Conservation (phyloP, 371 early-diverging fungal species). For the Zychaea mexicana region DNA sequence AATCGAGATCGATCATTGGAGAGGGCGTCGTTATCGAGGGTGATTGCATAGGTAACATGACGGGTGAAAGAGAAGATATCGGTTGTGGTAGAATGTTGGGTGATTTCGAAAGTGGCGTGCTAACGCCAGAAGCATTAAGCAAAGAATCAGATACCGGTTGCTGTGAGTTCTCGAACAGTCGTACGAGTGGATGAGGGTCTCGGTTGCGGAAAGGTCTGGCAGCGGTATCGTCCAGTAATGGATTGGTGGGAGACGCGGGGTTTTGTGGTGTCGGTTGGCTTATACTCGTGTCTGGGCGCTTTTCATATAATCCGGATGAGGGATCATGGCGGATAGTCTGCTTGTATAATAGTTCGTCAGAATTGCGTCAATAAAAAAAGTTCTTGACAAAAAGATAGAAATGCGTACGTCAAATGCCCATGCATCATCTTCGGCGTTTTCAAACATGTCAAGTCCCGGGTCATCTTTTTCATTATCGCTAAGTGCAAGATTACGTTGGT, state of each 20-base stretch:
- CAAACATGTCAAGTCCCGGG: conserved; percentile 28
- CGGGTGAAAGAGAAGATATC: neutral
- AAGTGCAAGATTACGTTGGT: neutral
- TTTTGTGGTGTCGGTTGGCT: neutral
- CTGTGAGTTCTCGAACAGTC: conserved; percentile 39
- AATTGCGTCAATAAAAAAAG: no score
- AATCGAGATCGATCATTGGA: conserved; percentile 19
- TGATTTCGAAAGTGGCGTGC: conserved; percentile 1
- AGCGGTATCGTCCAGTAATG: neutral
- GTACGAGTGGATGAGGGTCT: conserved; percentile 41
- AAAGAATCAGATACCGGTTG: neutral
- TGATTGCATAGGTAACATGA: neutral
- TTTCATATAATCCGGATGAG: neutral
- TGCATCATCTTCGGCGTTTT: conserved; percentile 29
- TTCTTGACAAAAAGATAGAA: no score
- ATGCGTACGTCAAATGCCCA: conserved; percentile 57
- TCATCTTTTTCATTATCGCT: conserved; percentile 23
- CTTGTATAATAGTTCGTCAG: neutral
- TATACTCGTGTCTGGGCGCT: neutral
- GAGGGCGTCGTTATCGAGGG: conserved; percentile 6
- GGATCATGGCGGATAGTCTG: conserved; percentile 13
- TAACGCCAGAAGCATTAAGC: neutral
- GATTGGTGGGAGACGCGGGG: neutral
- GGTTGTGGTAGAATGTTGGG: conserved; percentile 9
- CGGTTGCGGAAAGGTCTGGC: conserved; percentile 24